Conservation (phyloP, 1,284 basidiomycete species). For the Megacollybia platyphylla region DNA sequence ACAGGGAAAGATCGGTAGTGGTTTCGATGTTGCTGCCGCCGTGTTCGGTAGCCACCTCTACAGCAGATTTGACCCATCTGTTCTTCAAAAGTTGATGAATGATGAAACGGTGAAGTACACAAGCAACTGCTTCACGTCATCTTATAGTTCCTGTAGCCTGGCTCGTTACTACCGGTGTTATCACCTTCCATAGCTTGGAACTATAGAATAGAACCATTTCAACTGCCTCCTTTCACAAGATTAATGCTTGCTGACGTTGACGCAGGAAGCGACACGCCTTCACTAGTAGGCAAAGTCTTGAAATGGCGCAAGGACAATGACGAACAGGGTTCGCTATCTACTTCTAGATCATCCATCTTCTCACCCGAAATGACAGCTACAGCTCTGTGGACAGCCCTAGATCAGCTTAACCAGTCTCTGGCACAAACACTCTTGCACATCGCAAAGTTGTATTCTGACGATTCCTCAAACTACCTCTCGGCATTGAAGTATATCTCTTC, state of each 20-base stretch:
- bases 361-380: conserved; percentile 30
- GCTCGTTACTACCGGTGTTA: conserved; percentile 33
- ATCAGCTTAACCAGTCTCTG: conserved; percentile 46
- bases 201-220: conserved; percentile 53
- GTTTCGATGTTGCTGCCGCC: conserved; percentile 93
- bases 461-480: conserved; percentile 35
- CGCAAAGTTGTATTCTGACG: conserved; percentile 29
- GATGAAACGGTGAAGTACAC: conserved; percentile 29
- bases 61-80: conserved; percentile 73
- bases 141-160: conserved; percentile 1
- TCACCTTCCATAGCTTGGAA: conserved; percentile 55
- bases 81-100: conserved; percentile 60
- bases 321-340: conserved; percentile 32
- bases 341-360: conserved; percentile 7
- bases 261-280: conserved; percentile 88
- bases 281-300: conserved; percentile 79
- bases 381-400: conserved; percentile 59
- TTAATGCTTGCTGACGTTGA: conserved; percentile 89
- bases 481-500: conserved; percentile 50
- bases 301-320: conserved; percentile 67
- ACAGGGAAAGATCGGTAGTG: conserved; percentile 96
- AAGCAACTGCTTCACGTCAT: conserved; percentile 4
- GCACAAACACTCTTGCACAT: conserved; percentile 38
- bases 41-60: conserved; percentile 94
- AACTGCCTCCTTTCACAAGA: conserved; percentile 69